Conservation (phyloP, 768 basidiomycete genomes). For the Tulasnella sp. region DNA sequence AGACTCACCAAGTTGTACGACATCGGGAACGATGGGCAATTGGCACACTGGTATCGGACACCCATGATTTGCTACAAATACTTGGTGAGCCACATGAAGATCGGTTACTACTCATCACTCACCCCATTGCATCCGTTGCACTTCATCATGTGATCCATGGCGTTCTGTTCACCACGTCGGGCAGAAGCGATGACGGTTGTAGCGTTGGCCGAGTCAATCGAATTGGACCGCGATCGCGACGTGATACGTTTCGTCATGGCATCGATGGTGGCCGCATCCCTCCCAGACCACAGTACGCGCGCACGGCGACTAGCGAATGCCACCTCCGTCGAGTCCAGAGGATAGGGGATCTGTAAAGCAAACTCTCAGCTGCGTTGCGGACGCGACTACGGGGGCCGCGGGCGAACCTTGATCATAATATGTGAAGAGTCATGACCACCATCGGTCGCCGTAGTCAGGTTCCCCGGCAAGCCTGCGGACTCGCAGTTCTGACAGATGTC, state of each 20-base stretch:
- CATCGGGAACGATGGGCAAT: slow-evolving; percentile 63
- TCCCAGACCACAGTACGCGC: slow-evolving; percentile 58
- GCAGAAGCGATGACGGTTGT: slow-evolving; percentile 42
- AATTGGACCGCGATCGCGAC: slow-evolving; percentile 30
- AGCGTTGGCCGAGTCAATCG: slow-evolving; percentile 50
- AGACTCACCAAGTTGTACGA: slow-evolving; percentile 59
- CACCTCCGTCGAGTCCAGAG: slow-evolving; percentile 59
- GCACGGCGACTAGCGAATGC: slow-evolving; percentile 65
- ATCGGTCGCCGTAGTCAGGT: slow-evolving; percentile 53
- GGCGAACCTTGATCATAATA: slow-evolving; percentile 79
- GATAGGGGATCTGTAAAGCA: slow-evolving; percentile 64
- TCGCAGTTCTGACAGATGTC: slow-evolving; percentile 85
- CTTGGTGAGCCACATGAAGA: neutral
- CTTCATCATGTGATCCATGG: slow-evolving; percentile 43
- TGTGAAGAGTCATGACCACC: slow-evolving; percentile 75
- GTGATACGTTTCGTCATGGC: slow-evolving; percentile 27
- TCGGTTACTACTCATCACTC: slow-evolving; percentile 19
- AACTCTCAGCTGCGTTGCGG: neutral
- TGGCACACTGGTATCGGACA: slow-evolving; percentile 77
- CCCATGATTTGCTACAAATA: slow-evolving; percentile 56
- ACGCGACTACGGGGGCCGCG: neutral
- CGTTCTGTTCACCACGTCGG: slow-evolving; percentile 12
- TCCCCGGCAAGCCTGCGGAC: slow-evolving; percentile 73
- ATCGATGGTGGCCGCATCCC: slow-evolving; percentile 53
- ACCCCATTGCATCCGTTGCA: slow-evolving; percentile 55